These are phyloP conservation scores for Scolecobasidium constrictum DNA, from an alignment of 2,329 filamentous ascomycete genomes.

Conservation along the genomic window DNA sequence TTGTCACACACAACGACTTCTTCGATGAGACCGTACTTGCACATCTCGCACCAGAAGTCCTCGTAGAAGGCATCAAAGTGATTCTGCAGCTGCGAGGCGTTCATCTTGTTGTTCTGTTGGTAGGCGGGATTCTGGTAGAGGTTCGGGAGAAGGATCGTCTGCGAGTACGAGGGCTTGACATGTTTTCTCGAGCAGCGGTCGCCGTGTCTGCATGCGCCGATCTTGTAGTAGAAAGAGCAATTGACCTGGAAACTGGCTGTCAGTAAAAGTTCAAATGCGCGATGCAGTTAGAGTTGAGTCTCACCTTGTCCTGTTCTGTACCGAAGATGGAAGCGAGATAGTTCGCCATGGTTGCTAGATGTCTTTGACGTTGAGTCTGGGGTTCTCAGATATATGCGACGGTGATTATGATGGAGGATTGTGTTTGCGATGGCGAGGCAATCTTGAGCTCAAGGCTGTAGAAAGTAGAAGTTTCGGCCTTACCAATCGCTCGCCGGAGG, in stretches of 20 bases:
- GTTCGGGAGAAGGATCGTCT: conserved; percentile 96
- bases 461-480: no score
- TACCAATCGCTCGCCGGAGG: no score
- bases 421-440: no score
- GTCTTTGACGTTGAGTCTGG: no score
- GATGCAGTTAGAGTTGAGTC: conserved; percentile 1
- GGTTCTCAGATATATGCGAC: no score
- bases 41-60: conserved; percentile 99
- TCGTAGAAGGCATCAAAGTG: conserved; percentile 99
- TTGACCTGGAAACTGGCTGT: conserved; percentile 49
- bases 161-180: conserved; percentile 96
- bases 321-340: conserved; percentile 99
- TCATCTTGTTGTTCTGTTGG: conserved; percentile 96
- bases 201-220: conserved; percentile 95
- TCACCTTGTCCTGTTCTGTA: conserved; percentile 83
- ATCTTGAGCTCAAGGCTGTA: no score
- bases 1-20: conserved; percentile 99
- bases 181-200: conserved; percentile 98
- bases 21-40: conserved; percentile 95
- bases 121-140: conserved; percentile 98
- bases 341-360: conserved; percentile 67
- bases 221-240: conserved; percentile 99
- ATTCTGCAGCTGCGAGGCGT: conserved; percentile 88
- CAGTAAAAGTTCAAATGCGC: conserved; percentile 10
- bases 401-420: no score